phyloP scores from a whole-genome alignment of 2,329 filamentous ascomycete species.

The Fusarium musae region DNA sequence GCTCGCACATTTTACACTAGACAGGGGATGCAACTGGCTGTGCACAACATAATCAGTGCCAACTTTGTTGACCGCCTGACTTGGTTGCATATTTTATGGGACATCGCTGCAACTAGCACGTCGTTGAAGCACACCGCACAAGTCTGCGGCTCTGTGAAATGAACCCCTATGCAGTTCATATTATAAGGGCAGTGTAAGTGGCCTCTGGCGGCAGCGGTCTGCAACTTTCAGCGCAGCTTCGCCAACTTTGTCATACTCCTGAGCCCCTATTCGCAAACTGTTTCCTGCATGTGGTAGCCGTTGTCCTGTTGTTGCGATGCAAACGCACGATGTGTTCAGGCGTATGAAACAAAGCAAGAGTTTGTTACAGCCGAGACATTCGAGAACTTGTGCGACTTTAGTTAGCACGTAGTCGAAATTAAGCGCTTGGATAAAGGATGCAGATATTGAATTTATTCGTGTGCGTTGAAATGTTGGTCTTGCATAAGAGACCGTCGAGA shows the following conservation, averaged over 20 bases:
- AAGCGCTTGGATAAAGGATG: slow-evolving; percentile 21
- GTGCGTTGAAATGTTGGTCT: slow-evolving; percentile 7
- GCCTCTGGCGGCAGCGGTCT: slow-evolving; percentile 29
- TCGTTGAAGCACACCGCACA: slow-evolving; percentile 46
- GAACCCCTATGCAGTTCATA: slow-evolving; percentile 44
- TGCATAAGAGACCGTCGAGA: slow-evolving; percentile 25
- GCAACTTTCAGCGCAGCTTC: slow-evolving; percentile 10
- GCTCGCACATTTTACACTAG: slow-evolving; percentile 40
- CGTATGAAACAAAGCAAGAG: slow-evolving; percentile 8
- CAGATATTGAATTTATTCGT: slow-evolving; percentile 16
- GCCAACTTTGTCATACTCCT: slow-evolving; percentile 12
- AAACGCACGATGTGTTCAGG: slow-evolving; percentile 9
- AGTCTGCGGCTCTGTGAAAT: slow-evolving; percentile 42
- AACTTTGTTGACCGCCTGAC: slow-evolving; percentile 46
- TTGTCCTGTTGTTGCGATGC: slow-evolving; percentile 32
- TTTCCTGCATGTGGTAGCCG: slow-evolving; percentile 1
- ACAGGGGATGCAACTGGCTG: slow-evolving; percentile 28
- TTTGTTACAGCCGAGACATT: slow-evolving; percentile 7
- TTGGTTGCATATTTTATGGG: slow-evolving; percentile 49
- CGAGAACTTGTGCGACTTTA: slow-evolving; percentile 7
- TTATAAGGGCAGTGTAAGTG: slow-evolving; percentile 38
- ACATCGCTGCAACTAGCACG: slow-evolving; percentile 44
- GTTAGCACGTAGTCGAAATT: slow-evolving; percentile 1
- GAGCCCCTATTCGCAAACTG: slow-evolving; percentile 29
- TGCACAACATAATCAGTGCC: slow-evolving; percentile 39